phyloP scores from a whole-genome alignment of 169 alveolate species.

The Eimeria necatrix region DNA sequence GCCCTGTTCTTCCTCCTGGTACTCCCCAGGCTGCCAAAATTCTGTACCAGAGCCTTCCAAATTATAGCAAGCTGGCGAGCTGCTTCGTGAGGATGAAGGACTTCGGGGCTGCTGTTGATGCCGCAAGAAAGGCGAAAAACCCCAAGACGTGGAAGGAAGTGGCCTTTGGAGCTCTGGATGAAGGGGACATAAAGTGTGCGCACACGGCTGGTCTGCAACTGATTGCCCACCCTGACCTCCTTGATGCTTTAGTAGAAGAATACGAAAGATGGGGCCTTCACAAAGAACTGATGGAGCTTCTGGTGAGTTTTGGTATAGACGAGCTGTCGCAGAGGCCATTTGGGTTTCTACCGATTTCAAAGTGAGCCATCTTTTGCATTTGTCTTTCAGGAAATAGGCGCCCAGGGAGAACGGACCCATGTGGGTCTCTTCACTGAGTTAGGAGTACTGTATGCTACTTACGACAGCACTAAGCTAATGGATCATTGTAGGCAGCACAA shows the following conservation, averaged over 20 bases:
- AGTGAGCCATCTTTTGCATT: not conserved
- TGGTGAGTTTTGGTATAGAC: slow-evolving; percentile 84
- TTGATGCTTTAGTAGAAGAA: slow-evolving; percentile 96
- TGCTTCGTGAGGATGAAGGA: slow-evolving; percentile 97
- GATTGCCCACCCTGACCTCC: slow-evolving; percentile 98
- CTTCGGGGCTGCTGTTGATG: slow-evolving; percentile 97
- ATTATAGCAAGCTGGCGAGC: slow-evolving; percentile 98
- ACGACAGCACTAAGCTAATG: slow-evolving; percentile 98
- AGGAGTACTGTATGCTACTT: slow-evolving; percentile 98
- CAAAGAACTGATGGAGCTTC: slow-evolving; percentile 93
- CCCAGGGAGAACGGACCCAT: slow-evolving; percentile 93
- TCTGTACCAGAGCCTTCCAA: slow-evolving; percentile 96
- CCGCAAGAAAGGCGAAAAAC: slow-evolving; percentile 99
- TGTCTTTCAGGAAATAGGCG: slow-evolving; percentile 84
- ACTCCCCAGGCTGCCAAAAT: slow-evolving; percentile 93
- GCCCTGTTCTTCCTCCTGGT: no score
- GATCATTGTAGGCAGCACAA: slow-evolving; percentile 93
- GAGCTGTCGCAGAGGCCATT: not conserved
- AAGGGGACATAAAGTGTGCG: slow-evolving; percentile 95
- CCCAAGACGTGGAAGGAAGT: slow-evolving; percentile 97
- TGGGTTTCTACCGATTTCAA: not conserved
- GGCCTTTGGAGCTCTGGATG: slow-evolving; percentile 95
- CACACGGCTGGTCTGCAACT: slow-evolving; percentile 97
- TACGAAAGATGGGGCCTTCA: slow-evolving; percentile 96
- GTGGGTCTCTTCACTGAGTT: slow-evolving; percentile 98